Evolutionary conservation across 495 filamentous ascomycete species (phyloP).

Genomic region (Hyphodiscus hymeniophilus): DNA sequence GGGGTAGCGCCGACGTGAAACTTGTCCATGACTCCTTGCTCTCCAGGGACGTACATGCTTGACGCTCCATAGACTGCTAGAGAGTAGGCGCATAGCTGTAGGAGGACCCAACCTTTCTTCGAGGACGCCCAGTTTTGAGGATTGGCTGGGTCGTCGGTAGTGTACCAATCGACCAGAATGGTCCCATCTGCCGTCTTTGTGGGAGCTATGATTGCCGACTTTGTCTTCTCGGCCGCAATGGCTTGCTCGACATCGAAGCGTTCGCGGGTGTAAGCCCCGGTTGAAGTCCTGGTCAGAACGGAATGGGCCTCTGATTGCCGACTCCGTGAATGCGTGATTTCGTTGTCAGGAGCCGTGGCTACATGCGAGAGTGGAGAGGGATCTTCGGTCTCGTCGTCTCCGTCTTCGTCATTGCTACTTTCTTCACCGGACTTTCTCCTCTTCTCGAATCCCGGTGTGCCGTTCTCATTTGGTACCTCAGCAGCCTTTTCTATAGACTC

Average conservation of each 20-base stretch:
- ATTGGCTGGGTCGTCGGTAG: conserved; percentile 31
- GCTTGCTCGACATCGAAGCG: conserved; percentile 30
- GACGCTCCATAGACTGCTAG: conserved; percentile 40
- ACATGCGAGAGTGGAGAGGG: conserved; percentile 4
- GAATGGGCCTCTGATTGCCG: neutral
- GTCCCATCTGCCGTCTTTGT: conserved; percentile 31
- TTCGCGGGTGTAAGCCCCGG: conserved; percentile 22
- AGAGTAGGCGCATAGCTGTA: conserved; percentile 45
- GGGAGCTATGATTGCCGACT: conserved; percentile 39
- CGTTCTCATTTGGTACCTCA: neutral
- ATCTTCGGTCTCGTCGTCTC: conserved; percentile 5
- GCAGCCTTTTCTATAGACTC: neutral
- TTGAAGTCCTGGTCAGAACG: conserved; percentile 7
- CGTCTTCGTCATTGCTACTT: conserved; percentile 10
- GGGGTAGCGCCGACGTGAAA: conserved; percentile 45
- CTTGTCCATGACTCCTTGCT: conserved; percentile 35
- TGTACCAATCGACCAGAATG: conserved; percentile 54
- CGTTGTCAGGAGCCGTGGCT: conserved; percentile 5
- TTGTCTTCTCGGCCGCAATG: conserved; percentile 26
- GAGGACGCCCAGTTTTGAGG: conserved; percentile 46
- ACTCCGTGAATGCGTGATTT: neutral
- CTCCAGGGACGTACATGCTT: conserved; percentile 38
- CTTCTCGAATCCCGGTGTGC: conserved; percentile 40
- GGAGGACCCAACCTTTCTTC: conserved; percentile 32
- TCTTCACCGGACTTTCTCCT: conserved; percentile 28